phyloP scores from a whole-genome alignment of 2,329 filamentous ascomycete species.

The Cercospora citrullina region DNA sequence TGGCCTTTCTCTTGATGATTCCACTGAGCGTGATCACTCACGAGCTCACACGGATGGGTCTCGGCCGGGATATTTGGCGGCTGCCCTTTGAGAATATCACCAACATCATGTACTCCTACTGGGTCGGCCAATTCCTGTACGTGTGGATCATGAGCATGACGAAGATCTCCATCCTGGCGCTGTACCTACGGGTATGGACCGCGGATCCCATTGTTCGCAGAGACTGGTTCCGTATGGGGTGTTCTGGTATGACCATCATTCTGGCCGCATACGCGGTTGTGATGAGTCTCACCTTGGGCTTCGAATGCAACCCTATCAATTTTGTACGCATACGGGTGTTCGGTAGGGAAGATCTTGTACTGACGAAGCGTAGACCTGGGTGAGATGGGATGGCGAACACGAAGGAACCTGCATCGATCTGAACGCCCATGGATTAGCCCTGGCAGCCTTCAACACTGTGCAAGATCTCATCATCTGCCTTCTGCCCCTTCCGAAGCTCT shows the following conservation, averaged over 20 bases:
- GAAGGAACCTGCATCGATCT: slow-evolving; percentile 10
- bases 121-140: slow-evolving; percentile 19
- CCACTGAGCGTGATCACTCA: slow-evolving; percentile 6
- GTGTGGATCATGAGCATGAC: slow-evolving; percentile 17
- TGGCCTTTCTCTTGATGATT: slow-evolving; percentile 9
- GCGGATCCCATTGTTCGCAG: background rate
- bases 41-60: background rate
- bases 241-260: slow-evolving; percentile 8
- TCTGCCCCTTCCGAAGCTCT: slow-evolving; percentile 17
- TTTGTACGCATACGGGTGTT: background rate
- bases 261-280: slow-evolving; percentile 6
- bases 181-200: slow-evolving; percentile 17
- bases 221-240: slow-evolving; percentile 13
- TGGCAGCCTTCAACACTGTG: slow-evolving; percentile 17
- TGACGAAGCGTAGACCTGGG: slow-evolving; percentile 11
- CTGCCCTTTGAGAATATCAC: slow-evolving; percentile 10
- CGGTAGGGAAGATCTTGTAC: background rate
- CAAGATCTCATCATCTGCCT: slow-evolving; percentile 19
- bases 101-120: slow-evolving; percentile 16
- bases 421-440: slow-evolving; percentile 11
- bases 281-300: slow-evolving; percentile 15
- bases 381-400: slow-evolving; percentile 16
- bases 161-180: slow-evolving; percentile 11
- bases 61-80: slow-evolving; percentile 17
- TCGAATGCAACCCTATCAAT: slow-evolving; percentile 20